Evolutionary conservation across 1,139 yeast genomes (phyloP).

Genomic region (Sugiyamaella xylanicola): DNA sequence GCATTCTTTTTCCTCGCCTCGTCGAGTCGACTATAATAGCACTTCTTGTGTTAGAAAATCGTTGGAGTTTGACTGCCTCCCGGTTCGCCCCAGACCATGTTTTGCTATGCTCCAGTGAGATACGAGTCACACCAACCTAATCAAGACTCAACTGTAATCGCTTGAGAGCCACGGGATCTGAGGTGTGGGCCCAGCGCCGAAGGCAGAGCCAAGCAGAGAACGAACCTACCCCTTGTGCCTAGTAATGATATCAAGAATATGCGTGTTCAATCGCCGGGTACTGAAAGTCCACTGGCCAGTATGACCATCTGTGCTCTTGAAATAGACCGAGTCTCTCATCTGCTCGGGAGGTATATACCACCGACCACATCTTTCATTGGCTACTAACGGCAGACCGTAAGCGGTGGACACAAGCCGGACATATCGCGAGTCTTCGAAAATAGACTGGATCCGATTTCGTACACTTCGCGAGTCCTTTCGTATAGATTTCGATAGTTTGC

Average conservation of each 20-base stretch:
- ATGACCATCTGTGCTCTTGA: conserved; percentile 92
- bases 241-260: conserved; percentile 55
- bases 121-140: no score
- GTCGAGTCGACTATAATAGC: conserved; percentile 79
- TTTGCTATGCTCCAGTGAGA: no score
- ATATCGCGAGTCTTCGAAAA: conserved; percentile 59
- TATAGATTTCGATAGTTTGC: conserved; percentile 37
- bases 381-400: conserved; percentile 45
- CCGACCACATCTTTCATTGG: conserved; percentile 85
- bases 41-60: no score
- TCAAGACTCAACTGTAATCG: no score
- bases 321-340: conserved; percentile 58
- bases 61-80: no score
- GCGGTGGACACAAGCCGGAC: conserved; percentile 42
- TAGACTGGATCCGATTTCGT: conserved; percentile 69
- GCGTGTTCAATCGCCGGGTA: conserved; percentile 69
- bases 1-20: conserved; percentile 77
- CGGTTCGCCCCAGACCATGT: no score
- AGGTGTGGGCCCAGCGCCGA: no score
- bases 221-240: conserved; percentile 47
- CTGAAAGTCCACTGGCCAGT: conserved; percentile 79
- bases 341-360: conserved; percentile 68
- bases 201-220: no score
- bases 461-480: conserved; percentile 59
- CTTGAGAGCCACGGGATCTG: no score